Evolutionary conservation across 225 moss, liverwort and hornwort species (phyloP), one percentile per base, ranked within the genome.

Genomic region (Polytrichum formosum): DNA sequence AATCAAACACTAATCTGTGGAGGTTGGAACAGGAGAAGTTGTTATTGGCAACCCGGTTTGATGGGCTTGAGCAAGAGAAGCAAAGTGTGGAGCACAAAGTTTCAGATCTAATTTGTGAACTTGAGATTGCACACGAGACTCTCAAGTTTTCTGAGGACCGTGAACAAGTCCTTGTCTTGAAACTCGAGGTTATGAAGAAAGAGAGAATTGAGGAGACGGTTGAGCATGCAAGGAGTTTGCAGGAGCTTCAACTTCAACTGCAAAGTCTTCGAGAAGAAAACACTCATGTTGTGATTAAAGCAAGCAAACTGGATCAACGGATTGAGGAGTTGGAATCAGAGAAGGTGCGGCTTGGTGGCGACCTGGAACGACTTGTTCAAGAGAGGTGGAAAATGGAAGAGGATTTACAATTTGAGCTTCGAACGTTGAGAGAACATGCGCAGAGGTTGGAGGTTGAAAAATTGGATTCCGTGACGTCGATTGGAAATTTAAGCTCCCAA

Each of bases 381-480:
- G 74, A 75, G 22, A 72, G 63, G 63, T 68, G 37, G 54, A 66
- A 68, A 27, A 77, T 63, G 53, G 77, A 77, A 31, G 73, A 68
- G 58, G 79, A 78, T 18, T 56, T 74, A 23, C 74, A 71, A 35
- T 68, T n/a, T 17, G 84, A 80, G 67, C 69, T 84, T 65, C 71
- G 61, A 77, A 80, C 77, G 37, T 84, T 70, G 72, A 77, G 63
- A 72, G 80, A 75, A 53, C 80, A 75, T 23, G 72, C 77, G 25
- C 77, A 77, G 63, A 77, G 53, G 66, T 70, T 84, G 77, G 77
- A 80, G 77, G 77, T 31, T n/a, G 80, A 80, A 67, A 84, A 84
- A 72, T 18, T 62, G 65, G 68, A 64, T 66, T 69, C 69, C 17
- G 61, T 25, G 61, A 62, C 58, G 5, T 54, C 67, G 59, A 69